Conservation (phyloP, 2,329 filamentous ascomycete species). For the Canariomyces notabilis region DNA sequence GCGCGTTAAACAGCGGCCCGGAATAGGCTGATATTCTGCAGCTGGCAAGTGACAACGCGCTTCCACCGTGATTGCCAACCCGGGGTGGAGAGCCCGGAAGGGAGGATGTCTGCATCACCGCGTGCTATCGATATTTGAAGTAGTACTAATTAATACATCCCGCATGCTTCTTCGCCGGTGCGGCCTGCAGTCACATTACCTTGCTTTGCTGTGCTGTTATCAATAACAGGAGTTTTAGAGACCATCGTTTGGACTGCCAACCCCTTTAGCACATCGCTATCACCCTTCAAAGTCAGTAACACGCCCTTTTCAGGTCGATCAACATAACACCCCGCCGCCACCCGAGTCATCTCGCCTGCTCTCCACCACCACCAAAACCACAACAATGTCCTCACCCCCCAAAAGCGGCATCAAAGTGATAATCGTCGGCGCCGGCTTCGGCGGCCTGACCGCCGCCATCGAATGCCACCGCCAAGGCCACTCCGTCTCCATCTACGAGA, state of each 20-base stretch:
- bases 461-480: conserved; percentile 60
- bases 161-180: not conserved
- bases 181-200: too few species aligned
- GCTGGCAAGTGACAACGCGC: not conserved
- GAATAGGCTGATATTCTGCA: conserved; percentile 19
- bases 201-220: too few species aligned
- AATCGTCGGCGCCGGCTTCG: conserved; percentile 52
- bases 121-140: too few species aligned
- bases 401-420: conserved; percentile 50
- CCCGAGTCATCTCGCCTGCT: not conserved
- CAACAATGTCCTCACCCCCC: conserved; percentile 15
- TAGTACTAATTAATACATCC: not conserved
- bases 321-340: too few species aligned
- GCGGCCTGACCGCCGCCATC: conserved; percentile 57
- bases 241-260: not conserved
- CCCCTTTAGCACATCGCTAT: too few species aligned
- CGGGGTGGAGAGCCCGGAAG: too few species aligned
- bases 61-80: too few species aligned
- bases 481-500: conserved; percentile 53
- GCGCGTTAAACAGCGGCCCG: conserved; percentile 4
- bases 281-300: too few species aligned
- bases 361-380: too few species aligned
- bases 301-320: too few species aligned
- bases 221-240: not conserved
- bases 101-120: not conserved